Evolutionary conservation across 2,329 filamentous ascomycete species (phyloP).

Genomic region (Aschersonia sp.): DNA sequence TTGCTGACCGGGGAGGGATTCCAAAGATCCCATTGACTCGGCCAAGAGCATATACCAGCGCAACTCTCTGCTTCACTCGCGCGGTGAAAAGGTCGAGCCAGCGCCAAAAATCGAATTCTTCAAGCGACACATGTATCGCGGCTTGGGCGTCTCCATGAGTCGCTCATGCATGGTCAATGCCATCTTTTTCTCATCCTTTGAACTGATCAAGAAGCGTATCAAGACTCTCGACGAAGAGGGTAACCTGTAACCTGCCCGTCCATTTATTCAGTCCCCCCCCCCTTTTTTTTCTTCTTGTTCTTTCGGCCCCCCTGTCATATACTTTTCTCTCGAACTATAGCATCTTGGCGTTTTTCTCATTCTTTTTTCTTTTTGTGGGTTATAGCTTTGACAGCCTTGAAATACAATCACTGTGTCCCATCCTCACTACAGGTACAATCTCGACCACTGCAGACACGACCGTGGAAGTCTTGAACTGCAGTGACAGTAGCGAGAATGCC

Average conservation of each 20-base stretch:
- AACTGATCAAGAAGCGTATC: slow-evolving; percentile 62
- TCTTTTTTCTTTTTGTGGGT: not conserved
- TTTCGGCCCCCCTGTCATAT: no score
- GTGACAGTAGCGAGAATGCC: no score
- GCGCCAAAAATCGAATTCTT: slow-evolving; percentile 67
- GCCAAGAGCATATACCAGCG: slow-evolving; percentile 79
- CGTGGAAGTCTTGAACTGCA: no score
- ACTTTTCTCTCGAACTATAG: no score
- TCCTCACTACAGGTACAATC: not conserved
- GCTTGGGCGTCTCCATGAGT: slow-evolving; percentile 69
- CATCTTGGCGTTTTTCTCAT: not conserved
- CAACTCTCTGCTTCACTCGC: slow-evolving; percentile 57
- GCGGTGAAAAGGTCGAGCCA: slow-evolving; percentile 46
- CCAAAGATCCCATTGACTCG: slow-evolving; percentile 55
- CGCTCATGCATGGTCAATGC: slow-evolving; percentile 74
- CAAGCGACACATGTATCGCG: slow-evolving; percentile 65
- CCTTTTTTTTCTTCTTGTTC: not conserved
- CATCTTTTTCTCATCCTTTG: slow-evolving; percentile 81
- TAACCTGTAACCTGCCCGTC: slow-evolving; percentile 1
- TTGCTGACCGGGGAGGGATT: no score
- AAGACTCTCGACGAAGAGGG: slow-evolving; percentile 28
- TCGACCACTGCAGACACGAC: no score
- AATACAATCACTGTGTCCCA: not conserved
- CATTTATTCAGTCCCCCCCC: no score
- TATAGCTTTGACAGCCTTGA: not conserved